Base-by-base conservation (phyloP, 768 basidiomycete genomes). In the Lentinus brumalis region DNA sequence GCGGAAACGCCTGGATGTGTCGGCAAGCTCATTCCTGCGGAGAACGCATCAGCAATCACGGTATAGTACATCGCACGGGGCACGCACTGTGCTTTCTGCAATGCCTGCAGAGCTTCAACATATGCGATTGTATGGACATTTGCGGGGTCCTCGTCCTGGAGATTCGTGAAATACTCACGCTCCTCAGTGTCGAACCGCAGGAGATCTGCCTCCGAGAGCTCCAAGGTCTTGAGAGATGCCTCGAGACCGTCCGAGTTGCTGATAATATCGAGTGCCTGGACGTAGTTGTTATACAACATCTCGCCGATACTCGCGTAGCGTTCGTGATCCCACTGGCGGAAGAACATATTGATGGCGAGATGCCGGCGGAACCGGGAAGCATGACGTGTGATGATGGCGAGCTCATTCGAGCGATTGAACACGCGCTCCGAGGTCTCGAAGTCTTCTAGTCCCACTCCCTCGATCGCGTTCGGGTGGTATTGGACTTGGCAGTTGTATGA, bases 361-460 rank as follows among this genome's bases (percentile, higher is more conserved):
- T 57, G 62, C 5, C 69, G 68, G 18, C 66, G 71, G 62, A 70
- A 76, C 0, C 64, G 40, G 5, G 73, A 70, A 14, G 69, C 67
- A 58, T 75, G 71, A 2, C 70, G 65, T 0, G 67, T 73, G 11
- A 71, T 50, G 5, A 67, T n/a, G 0, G 72, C 70, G 1, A 74
- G 65, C 7, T 59, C 44, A 46, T 69, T 67, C 14, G 63, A 69
- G 3, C 44, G 39, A 45, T 55, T 58, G 53, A 69, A 69, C 12
- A 65, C 50, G 12, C 64, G 59, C 38, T 69, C 66, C n/a, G 62
- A 57, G 1, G 54, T 59, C 52, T 66, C 65, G 1, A 66, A 41
- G 42, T 78, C 78, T 60, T 77, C 75, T 3, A 78, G 55, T 15
- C 77, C 76, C 21, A 66, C 63, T 5, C 75, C 70, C 5, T 50